phyloP scores from a whole-genome alignment of 1,139 yeast species.

The Yamadazyma triangularis region DNA sequence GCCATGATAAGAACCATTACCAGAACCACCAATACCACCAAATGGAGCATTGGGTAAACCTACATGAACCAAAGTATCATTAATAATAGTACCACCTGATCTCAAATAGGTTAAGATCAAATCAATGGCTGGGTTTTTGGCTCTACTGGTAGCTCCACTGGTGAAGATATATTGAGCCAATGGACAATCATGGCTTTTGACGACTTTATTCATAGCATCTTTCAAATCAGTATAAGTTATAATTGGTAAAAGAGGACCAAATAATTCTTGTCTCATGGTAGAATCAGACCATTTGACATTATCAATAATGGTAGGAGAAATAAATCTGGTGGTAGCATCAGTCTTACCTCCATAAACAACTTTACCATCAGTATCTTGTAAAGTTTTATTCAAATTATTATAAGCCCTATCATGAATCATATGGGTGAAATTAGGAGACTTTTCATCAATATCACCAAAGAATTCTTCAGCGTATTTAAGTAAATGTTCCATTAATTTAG shows the following conservation, averaged over 20 bases:
- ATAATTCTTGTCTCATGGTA: constrained; percentile 71
- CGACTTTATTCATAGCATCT: constrained; percentile 45
- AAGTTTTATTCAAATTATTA: constrained; percentile 41
- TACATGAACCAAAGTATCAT: constrained; percentile 73
- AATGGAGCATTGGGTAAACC: constrained; percentile 75
- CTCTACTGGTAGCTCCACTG: constrained; percentile 29
- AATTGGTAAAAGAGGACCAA: constrained; percentile 85
- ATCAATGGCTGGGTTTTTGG: constrained; percentile 45
- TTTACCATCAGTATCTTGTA: constrained; percentile 54
- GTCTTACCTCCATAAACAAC: constrained; percentile 55
- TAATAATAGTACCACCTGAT: constrained; percentile 71
- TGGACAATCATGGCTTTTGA: constrained; percentile 71
- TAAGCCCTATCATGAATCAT: constrained; percentile 60
- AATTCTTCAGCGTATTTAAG: constrained; percentile 37
- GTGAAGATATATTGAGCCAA: constrained; percentile 79
- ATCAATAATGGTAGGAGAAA: constrained; percentile 72
- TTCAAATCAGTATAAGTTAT: constrained; percentile 49
- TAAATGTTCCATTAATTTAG: constrained; percentile 47
- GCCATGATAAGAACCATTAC: constrained; percentile 82
- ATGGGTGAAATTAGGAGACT: constrained; percentile 52
- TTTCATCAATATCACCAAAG: constrained; percentile 19
- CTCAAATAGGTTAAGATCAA: constrained; percentile 51
- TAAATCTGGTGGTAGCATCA: constrained; percentile 42
- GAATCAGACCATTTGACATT: constrained; percentile 63
- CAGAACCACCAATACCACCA: constrained; percentile 89